These are phyloP conservation scores for Colletotrichum sp. DNA, from an alignment of 2,329 filamentous ascomycete genomes.

Conservation along the genomic window DNA sequence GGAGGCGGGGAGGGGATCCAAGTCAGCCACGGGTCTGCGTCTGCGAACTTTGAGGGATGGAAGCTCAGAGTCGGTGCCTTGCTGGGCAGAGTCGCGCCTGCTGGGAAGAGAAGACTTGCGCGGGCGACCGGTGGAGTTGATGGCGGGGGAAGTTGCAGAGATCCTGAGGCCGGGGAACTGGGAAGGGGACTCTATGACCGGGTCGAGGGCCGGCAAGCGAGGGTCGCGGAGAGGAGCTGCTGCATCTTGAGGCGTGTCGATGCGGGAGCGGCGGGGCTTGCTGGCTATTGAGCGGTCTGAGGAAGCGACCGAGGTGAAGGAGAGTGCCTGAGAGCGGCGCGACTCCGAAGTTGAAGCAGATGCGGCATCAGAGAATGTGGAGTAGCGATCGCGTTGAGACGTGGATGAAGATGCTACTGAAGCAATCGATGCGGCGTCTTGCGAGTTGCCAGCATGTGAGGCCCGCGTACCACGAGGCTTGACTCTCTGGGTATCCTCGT, in stretches of 20 bases:
- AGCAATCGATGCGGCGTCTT: background rate
- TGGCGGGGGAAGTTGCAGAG: background rate
- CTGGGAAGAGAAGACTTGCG: background rate
- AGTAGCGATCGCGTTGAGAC: background rate
- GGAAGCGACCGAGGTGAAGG: background rate
- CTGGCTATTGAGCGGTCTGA: background rate
- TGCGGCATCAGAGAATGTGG: background rate
- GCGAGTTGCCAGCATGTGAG: background rate
- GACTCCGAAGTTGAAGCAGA: background rate
- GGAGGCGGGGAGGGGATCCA: background rate
- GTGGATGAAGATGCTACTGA: background rate
- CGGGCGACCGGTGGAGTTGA: background rate
- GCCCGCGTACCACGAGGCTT: background rate
- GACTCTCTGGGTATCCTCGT: background rate
- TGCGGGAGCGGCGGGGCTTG: background rate
- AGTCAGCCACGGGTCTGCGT: background rate
- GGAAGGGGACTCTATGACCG: background rate
- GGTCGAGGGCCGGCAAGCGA: background rate
- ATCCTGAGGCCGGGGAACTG: background rate
- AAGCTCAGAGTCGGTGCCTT: background rate
- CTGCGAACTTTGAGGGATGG: conserved; percentile 3
- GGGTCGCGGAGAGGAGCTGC: background rate
- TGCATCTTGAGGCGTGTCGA: background rate
- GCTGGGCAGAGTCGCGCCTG: background rate
- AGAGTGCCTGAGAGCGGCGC: background rate